Evolutionary conservation across 177 flowering plant genomes (phyloP).

Genomic region (Vitis hybrid): DNA sequence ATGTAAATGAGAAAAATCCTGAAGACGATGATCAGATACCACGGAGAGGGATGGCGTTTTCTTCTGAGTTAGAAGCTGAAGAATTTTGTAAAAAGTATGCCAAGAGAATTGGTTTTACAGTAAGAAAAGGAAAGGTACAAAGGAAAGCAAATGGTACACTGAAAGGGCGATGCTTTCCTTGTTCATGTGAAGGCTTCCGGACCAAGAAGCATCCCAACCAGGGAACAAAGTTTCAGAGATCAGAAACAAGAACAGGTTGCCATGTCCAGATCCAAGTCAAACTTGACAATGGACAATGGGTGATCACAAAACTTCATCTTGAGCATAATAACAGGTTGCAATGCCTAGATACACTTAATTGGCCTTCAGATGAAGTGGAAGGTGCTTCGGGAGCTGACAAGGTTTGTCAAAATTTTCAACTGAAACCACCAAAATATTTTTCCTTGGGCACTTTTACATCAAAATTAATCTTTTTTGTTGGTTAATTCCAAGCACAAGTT

Average conservation of each 20-base stretch:
- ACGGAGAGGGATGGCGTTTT: conserved; percentile 3
- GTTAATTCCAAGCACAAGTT: too few relatives aligned
- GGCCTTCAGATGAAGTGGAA: too few relatives aligned
- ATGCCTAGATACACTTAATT: too few relatives aligned
- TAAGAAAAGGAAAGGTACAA: conserved; percentile 6
- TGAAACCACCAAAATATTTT: too few relatives aligned
- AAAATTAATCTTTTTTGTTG: too few relatives aligned
- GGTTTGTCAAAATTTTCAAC: too few relatives aligned
- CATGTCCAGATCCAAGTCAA: neutral
- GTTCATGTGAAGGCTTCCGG: conserved; percentile 5
- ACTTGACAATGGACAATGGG: conserved; percentile 7
- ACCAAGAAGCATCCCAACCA: neutral
- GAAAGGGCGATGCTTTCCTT: neutral
- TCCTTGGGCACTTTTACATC: too few relatives aligned
- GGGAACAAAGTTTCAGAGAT: conserved; percentile 1
- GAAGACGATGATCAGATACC: too few relatives aligned
- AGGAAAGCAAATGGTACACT: neutral
- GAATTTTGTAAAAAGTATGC: conserved; percentile 1
- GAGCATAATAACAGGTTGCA: neutral
- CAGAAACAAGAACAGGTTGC: conserved; percentile 12
- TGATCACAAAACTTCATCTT: neutral
- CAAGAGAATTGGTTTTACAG: neutral
- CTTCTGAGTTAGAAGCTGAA: neutral
- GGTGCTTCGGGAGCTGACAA: too few relatives aligned
- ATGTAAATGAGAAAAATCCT: too few relatives aligned